These are phyloP conservation scores for Phialemoniopsis sp. DNA, from an alignment of 2,329 filamentous ascomycete genomes.

Conservation along the genomic window DNA sequence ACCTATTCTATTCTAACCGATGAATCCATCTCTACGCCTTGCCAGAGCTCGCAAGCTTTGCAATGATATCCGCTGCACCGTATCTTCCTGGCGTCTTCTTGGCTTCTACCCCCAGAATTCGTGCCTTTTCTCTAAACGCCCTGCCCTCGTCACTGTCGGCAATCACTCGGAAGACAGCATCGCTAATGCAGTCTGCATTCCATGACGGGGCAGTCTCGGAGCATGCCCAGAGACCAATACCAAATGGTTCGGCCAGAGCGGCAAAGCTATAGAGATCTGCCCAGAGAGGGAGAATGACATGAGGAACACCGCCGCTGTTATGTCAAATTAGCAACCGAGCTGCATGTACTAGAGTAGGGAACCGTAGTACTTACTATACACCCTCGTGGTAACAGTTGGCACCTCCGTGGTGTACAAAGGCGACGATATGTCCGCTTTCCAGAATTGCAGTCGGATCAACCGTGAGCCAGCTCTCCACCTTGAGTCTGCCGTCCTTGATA, in stretches of 20 bases:
- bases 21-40: too few relatives aligned
- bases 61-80: conserved; percentile 5
- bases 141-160: conserved; percentile 5
- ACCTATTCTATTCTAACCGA: too few relatives aligned
- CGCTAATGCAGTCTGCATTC: conserved; percentile 16
- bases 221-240: conserved; percentile 34
- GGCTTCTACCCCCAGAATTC: conserved; percentile 8
- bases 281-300: conserved; percentile 41
- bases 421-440: conserved; percentile 25
- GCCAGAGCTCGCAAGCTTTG: background rate
- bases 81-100: conserved; percentile 5
- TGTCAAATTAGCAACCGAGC: too few relatives aligned
- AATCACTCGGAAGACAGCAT: conserved; percentile 18
- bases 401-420: conserved; percentile 33
- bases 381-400: conserved; percentile 38
- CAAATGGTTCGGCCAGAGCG: conserved; percentile 31
- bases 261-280: conserved; percentile 41
- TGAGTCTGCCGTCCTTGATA: conserved; percentile 13
- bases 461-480: conserved; percentile 20
- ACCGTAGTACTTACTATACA: conserved; percentile 25
- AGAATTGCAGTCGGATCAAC: conserved; percentile 26
- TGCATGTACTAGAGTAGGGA: background rate
- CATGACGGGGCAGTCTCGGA: conserved; percentile 23
- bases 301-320: conserved; percentile 34
- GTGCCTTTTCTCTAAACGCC: conserved; percentile 12